Base-by-base conservation (phyloP, 106 monocot genomes). In the Vanilla planifolia region DNA sequence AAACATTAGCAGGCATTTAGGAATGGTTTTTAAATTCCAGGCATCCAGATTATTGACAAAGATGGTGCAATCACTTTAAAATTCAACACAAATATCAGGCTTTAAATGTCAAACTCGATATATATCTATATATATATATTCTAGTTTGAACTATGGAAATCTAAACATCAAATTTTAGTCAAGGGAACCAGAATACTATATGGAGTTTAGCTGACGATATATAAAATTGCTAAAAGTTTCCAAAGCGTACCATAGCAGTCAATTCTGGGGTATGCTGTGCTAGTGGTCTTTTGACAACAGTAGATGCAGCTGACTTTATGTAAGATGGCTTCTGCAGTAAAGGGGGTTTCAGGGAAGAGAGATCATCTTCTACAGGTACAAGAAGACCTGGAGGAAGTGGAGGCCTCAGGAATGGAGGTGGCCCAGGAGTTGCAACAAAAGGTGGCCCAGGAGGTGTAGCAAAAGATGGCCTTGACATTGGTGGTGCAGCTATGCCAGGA, bases 291-390 rank as follows among this genome's bases (percentile, higher is more conserved):
- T 91, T 98, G 13, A 98, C 91, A 52, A 98, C 96, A 13, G 96
- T 98, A n/a, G 96, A 78, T 51, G 87, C 96, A 17, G 96, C 96
- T 43, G 96, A 91, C 39, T 88, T 98, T 1, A 98, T 85, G 82
- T 88, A 98, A 48, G 96, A 98, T 63, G 96, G 96, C 66, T 88
- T 91, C 19, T 65, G 91, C 51, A 84, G 86, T 44, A 68, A 61
- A 56, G 70, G 17, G 15, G 85, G 74, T 48, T 42, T 73, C 14
- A 60, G 67, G 4, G 63, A 25, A 51, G 40, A 47, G 33, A 63
- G 29, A 67, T 80, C 78, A 43, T 81, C 78, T 27, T 76, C 77
- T 40, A 57, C 72, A 39, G 16, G 32, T 6, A 55, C 17, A 36
- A 78, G 81, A 45, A 17, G 51, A 29, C 75, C 80, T 36, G 63